A percentile compares a stretch with the other conserved stretches of the same genome.
These are phyloP conservation scores for Picochlorum sp. DNA, from an alignment of 139 green algal species.

Conservation along the genomic window DNA sequence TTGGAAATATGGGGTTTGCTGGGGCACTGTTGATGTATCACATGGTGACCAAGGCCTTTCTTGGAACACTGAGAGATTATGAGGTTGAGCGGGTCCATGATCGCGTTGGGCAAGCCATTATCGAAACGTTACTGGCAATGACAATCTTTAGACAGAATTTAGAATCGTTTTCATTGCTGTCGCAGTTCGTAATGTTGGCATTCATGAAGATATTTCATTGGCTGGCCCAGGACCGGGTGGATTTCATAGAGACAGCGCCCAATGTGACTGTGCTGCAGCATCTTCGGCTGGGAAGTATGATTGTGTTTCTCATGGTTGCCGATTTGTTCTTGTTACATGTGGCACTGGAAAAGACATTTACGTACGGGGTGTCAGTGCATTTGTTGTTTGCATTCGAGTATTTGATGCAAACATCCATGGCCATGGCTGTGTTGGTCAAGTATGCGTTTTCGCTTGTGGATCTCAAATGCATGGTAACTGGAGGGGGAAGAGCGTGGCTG, in stretches of 20 bases:
- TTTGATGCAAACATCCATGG: conserved; percentile 65
- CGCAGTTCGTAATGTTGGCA: conserved; percentile 84
- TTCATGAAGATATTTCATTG: conserved; percentile 95
- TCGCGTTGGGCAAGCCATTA: conserved; percentile 67
- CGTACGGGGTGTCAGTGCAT: conserved; percentile 67
- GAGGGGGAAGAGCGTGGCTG: conserved; percentile 71
- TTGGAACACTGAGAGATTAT: conserved; percentile 81
- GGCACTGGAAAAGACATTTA: conserved; percentile 58
- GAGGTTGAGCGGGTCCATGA: conserved; percentile 93
- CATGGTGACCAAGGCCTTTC: conserved; percentile 77
- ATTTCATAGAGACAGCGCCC: conserved; percentile 89
- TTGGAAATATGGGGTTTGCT: conserved; percentile 78
- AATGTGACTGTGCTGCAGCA: conserved; percentile 66
- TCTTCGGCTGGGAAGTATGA: conserved; percentile 66
- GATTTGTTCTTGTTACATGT: conserved; percentile 78
- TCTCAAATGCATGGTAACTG: conserved; percentile 78
- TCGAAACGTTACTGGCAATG: conserved; percentile 96
- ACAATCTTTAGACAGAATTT: conserved; percentile 96
- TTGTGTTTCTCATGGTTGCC: conserved; percentile 65
- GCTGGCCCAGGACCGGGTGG: conserved; percentile 79
- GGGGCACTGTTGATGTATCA: conserved; percentile 62
- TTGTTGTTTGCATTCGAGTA: conserved; percentile 99
- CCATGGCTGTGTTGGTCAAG: conserved; percentile 68
- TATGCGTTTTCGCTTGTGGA: conserved; percentile 50
- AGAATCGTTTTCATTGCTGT: conserved; percentile 63